Conservation (phyloP, 768 basidiomycete genomes). For the Lactifluus pinguis region DNA sequence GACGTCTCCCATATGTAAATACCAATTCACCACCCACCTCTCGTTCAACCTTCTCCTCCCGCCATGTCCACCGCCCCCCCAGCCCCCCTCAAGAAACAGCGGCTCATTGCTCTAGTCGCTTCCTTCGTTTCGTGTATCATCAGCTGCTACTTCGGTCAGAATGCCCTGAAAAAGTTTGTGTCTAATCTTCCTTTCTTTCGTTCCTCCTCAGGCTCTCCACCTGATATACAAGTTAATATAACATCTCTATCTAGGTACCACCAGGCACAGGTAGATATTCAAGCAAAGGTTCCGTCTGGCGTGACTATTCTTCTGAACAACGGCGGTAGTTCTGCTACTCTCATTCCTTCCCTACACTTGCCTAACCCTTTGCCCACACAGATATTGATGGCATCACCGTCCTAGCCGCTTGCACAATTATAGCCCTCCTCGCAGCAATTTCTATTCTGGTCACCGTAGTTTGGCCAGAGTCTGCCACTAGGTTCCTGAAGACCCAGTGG, state of each 20-base stretch:
- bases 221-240: no score
- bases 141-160: no score
- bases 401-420: slow-evolving; percentile 15
- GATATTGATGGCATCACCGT: slow-evolving; percentile 21
- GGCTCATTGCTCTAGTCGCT: slow-evolving; percentile 25
- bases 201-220: no score
- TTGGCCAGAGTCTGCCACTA: no score
- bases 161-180: no score
- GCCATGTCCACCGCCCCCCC: neutral
- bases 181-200: neutral
- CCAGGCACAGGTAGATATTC: neutral
- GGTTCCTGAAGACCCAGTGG: no score
- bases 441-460: no score
- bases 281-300: slow-evolving; percentile 11
- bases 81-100: slow-evolving; percentile 11
- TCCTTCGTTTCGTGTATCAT: slow-evolving; percentile 22
- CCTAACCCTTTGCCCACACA: slow-evolving; percentile 15
- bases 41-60: neutral
- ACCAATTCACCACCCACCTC: neutral
- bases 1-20: neutral
- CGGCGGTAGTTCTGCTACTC: slow-evolving; percentile 12
- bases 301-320: slow-evolving; percentile 11
- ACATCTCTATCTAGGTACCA: neutral
- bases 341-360: slow-evolving; percentile 3
- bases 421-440: no score